phyloP scores from a whole-genome alignment of 805 yeast genomes.

The Monosporozyma solicola region DNA sequence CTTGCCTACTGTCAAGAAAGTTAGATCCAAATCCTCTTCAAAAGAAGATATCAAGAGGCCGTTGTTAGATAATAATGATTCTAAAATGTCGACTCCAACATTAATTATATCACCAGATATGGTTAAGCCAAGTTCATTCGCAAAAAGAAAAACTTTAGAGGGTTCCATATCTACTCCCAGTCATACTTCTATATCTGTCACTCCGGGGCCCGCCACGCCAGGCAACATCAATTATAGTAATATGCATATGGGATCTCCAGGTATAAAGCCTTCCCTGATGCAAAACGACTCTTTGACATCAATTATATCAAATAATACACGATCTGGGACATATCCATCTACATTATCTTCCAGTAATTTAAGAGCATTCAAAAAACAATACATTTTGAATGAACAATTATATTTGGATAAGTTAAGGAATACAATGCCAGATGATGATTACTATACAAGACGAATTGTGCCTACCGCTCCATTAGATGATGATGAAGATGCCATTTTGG shows the following conservation, averaged over 20 bases:
- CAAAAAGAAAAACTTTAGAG: not conserved
- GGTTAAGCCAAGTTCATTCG: not conserved
- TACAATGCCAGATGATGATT: conserved; percentile 61
- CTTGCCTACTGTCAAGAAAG: not conserved
- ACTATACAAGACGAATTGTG: conserved; percentile 58
- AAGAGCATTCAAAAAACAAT: conserved; percentile 22
- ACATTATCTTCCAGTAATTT: conserved; percentile 3
- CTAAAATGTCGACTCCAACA: conserved; percentile 13
- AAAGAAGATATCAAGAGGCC: not conserved
- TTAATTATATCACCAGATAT: conserved; percentile 6
- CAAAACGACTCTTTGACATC: conserved; percentile 1
- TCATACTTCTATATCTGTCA: not conserved
- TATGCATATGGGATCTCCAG: not conserved
- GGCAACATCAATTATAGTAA: not conserved
- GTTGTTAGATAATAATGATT: not conserved
- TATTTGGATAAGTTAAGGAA: conserved; percentile 56
- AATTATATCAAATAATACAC: conserved; percentile 1
- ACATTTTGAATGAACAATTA: conserved; percentile 50
- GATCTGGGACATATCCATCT: not conserved
- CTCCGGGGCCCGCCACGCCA: not conserved
- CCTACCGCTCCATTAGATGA: conserved; percentile 27
- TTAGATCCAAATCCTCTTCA: not conserved
- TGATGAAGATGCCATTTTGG: conserved; percentile 30
- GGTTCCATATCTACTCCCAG: not conserved
- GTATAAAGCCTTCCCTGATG: not conserved